A percentile compares a stretch with the other conserved stretches of the same genome.
These are phyloP conservation scores for Colletotrichum trifolii DNA, from an alignment of 2,329 filamentous ascomycete genomes.

Conservation along the genomic window DNA sequence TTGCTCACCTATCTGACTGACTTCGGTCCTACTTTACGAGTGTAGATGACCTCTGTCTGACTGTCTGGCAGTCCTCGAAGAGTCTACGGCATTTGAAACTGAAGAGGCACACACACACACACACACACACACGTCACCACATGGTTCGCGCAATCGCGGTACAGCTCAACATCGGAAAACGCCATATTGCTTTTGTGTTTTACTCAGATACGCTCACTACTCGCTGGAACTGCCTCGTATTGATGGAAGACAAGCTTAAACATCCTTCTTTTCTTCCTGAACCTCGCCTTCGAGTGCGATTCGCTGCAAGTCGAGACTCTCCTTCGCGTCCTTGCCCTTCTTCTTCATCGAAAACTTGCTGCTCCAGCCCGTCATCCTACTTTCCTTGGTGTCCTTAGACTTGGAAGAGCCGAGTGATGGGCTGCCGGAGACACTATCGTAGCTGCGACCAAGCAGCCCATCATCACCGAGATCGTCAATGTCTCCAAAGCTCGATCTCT, in stretches of 20 bases:
- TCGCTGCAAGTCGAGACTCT: conserved; percentile 63
- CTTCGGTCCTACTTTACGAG: too few species aligned
- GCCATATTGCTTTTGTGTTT: conserved; percentile 5
- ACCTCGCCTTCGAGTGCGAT: conserved; percentile 20
- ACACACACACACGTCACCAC: too few species aligned
- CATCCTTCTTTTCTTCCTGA: conserved; percentile 35
- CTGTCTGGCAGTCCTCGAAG: too few species aligned
- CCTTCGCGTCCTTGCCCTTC: conserved; percentile 66
- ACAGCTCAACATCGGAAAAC: too few species aligned
- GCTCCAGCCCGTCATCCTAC: conserved; percentile 61
- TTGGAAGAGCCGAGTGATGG: conserved; percentile 64
- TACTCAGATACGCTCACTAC: conserved; percentile 17
- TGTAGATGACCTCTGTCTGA: too few species aligned
- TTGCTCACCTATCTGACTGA: too few species aligned
- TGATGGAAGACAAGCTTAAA: conserved; percentile 13
- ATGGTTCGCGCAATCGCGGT: too few species aligned
- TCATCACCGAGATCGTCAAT: conserved; percentile 64
- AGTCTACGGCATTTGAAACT: too few species aligned
- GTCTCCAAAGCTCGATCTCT: conserved; percentile 69
- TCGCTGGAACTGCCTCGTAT: conserved; percentile 2
- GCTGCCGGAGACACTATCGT: conserved; percentile 67
- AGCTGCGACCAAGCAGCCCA: conserved; percentile 58
- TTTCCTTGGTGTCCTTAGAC: conserved; percentile 58
- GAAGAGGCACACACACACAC: too few species aligned
- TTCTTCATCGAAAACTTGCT: conserved; percentile 69